Conservation (phyloP, 768 basidiomycete species). For the Tulasnella calospora region DNA sequence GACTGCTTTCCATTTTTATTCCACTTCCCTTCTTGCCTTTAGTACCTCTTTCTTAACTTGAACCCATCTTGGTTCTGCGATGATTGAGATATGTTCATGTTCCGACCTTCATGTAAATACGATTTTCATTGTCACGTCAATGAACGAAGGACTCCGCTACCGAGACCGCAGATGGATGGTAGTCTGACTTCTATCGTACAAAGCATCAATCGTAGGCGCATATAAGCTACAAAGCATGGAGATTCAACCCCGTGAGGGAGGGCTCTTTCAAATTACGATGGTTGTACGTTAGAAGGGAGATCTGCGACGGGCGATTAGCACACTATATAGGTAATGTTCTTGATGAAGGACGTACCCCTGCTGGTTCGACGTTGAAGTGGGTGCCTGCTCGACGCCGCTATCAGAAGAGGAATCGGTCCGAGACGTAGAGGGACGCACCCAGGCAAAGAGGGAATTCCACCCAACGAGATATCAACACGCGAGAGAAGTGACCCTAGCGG, state of each 20-base stretch:
- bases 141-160: background rate
- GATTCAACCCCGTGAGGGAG: conserved; percentile 65
- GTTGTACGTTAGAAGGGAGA: conserved; percentile 78
- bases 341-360: background rate
- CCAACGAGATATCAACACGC: conserved; percentile 78
- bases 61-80: background rate
- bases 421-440: conserved; percentile 40
- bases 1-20: conserved; percentile 17
- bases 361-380: background rate
- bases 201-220: background rate
- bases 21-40: conserved; percentile 9
- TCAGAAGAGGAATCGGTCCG: background rate
- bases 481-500: conserved; percentile 56
- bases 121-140: background rate
- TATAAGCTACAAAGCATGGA: conserved; percentile 45
- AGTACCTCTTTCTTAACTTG: background rate
- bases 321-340: conserved; percentile 2
- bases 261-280: conserved; percentile 76
- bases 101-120: background rate
- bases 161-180: background rate
- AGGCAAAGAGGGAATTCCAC: conserved; percentile 58
- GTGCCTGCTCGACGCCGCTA: background rate
- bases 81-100: background rate
- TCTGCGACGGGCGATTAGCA: conserved; percentile 41
- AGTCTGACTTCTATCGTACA: background rate